A percentile compares a stretch with the other conserved stretches of the same genome.
These are phyloP conservation scores for Cutaneotrichosporon arboriforme DNA, from an alignment of 1,284 basidiomycete species.

Conservation along the genomic window DNA sequence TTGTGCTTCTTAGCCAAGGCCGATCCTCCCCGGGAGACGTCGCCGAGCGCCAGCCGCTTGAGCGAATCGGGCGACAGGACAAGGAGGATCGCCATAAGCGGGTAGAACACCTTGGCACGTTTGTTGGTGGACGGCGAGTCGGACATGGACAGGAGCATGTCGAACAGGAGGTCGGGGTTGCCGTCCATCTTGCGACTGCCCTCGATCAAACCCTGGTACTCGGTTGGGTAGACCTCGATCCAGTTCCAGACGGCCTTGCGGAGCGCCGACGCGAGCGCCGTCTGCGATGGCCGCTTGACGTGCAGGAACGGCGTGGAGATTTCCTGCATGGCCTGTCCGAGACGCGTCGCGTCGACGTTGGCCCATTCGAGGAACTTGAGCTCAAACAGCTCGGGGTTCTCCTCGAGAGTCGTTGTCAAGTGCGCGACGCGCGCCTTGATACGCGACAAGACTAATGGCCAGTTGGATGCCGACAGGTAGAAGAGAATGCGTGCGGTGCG, in stretches of 20 bases:
- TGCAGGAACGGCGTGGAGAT: slow-evolving; percentile 76
- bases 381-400: slow-evolving; percentile 53
- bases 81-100: slow-evolving; percentile 69
- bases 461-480: slow-evolving; percentile 84
- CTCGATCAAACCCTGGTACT: slow-evolving; percentile 69
- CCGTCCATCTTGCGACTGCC: slow-evolving; percentile 64
- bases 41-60: slow-evolving; percentile 47
- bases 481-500: slow-evolving; percentile 69
- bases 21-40: slow-evolving; percentile 31
- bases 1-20: slow-evolving; percentile 47
- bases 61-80: slow-evolving; percentile 73
- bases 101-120: slow-evolving; percentile 63
- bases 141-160: slow-evolving; percentile 61
- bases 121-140: slow-evolving; percentile 48
- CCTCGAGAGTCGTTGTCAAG: slow-evolving; percentile 47
- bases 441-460: slow-evolving; percentile 69
- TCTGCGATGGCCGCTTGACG: slow-evolving; percentile 70
- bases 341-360: slow-evolving; percentile 45
- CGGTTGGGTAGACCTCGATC: slow-evolving; percentile 74
- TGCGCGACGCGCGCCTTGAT: slow-evolving; percentile 63
- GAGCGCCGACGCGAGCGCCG: slow-evolving; percentile 66
- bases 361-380: slow-evolving; percentile 48
- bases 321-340: slow-evolving; percentile 53
- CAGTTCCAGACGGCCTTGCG: slow-evolving; percentile 85
- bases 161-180: slow-evolving; percentile 74